phyloP scores from a whole-genome alignment of 106 monocot genomes.

The Chionographis japonica region DNA sequence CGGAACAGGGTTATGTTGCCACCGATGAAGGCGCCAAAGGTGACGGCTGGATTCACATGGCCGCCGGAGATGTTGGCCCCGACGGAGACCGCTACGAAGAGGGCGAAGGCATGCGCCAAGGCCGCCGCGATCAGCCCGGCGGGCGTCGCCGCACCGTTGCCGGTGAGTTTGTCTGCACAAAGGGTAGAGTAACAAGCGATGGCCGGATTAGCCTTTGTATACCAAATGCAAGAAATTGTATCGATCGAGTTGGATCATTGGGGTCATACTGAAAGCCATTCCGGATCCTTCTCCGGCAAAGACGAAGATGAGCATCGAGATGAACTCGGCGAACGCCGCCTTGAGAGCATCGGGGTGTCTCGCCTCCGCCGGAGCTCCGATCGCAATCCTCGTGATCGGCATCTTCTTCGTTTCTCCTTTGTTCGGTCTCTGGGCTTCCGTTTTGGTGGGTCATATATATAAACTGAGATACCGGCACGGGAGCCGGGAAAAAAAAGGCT shows the following conservation, averaged over 20 bases:
- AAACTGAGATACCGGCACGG: no score
- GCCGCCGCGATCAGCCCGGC: conserved; percentile 30
- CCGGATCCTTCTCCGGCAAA: conserved; percentile 70
- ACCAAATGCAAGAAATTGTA: no score
- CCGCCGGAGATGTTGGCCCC: conserved; percentile 41
- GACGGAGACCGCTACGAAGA: conserved; percentile 36
- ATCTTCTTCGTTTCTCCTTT: conserved; percentile 14
- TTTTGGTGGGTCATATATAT: no score
- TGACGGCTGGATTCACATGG: conserved; percentile 39
- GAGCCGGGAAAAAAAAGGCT: no score
- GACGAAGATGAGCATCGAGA: conserved; percentile 60
- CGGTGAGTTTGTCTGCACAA: conserved; percentile 25
- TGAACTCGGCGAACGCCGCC: conserved; percentile 64
- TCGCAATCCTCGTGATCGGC: conserved; percentile 39
- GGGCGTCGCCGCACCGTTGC: conserved; percentile 21
- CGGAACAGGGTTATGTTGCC: conserved; percentile 34
- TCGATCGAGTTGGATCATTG: no score
- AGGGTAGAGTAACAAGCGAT: not conserved
- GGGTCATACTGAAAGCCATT: conserved; percentile 45
- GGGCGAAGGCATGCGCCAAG: conserved; percentile 30
- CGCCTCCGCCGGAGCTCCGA: conserved; percentile 39
- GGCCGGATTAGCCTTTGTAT: no score
- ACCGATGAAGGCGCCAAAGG: conserved; percentile 36
- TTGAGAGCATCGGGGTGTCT: conserved; percentile 43
- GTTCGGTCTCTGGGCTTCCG: not conserved